These are phyloP conservation scores for Pseudocercospora eumusae DNA, from an alignment of 2,329 filamentous ascomycete genomes.

Conservation along the genomic window DNA sequence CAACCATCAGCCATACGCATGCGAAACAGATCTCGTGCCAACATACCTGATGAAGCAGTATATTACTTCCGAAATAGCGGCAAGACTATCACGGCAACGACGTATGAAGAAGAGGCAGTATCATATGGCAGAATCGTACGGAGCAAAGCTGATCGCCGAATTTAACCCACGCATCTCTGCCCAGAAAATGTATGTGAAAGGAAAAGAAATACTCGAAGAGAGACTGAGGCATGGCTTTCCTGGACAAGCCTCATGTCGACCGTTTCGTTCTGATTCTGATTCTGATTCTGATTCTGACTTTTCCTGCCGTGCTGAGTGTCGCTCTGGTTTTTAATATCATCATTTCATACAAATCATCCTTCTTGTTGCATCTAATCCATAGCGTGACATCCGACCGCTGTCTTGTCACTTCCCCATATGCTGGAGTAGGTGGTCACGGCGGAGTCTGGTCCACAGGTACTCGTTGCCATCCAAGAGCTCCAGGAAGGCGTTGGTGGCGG, in stretches of 20 bases:
- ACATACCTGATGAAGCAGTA: no score
- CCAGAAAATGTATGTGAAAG: neutral
- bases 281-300: neutral
- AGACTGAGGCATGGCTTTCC: neutral
- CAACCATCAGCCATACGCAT: no score
- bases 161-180: no score
- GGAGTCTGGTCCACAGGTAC: constrained; percentile 16
- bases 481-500: neutral
- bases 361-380: neutral
- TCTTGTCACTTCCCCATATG: neutral
- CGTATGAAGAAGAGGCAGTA: no score
- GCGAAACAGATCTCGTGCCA: no score
- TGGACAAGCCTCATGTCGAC: neutral
- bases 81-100: no score
- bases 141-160: no score
- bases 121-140: no score
- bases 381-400: neutral
- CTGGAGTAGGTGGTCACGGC: constrained; percentile 12
- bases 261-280: neutral
- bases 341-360: neutral
- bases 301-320: neutral
- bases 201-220: no score
- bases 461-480: constrained; percentile 20
- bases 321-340: no score
- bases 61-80: no score